Evolutionary conservation across 2,329 filamentous ascomycete genomes (phyloP).

Genomic region (Pestalotiopsis fici): DNA sequence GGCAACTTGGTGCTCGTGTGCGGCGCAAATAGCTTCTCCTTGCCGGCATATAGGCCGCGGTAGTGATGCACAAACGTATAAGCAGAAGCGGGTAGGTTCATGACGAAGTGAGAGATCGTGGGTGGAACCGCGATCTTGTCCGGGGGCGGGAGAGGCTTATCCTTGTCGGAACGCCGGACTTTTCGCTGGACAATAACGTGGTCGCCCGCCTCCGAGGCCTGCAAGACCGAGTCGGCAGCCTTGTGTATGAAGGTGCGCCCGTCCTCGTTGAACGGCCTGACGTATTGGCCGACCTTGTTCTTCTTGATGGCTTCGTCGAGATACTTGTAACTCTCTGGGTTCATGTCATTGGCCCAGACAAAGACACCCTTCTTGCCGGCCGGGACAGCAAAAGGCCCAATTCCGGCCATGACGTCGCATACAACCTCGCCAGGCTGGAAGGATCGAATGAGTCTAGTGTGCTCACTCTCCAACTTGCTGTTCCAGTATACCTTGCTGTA

Average conservation of each 20-base stretch:
- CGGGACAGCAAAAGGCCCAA: constrained; percentile 92
- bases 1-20: constrained; percentile 65
- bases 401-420: constrained; percentile 95
- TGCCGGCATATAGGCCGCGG: constrained; percentile 77
- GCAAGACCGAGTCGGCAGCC: constrained; percentile 62
- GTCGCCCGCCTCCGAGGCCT: constrained; percentile 51
- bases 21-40: constrained; percentile 65
- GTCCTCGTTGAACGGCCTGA: constrained; percentile 79
- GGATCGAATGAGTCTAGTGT: constrained; percentile 73
- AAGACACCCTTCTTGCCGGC: constrained; percentile 89
- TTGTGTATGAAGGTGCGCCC: constrained; percentile 77
- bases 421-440: constrained; percentile 88
- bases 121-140: constrained; percentile 59
- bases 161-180: constrained; percentile 30
- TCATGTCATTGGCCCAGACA: constrained; percentile 96
- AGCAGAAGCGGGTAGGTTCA: constrained; percentile 93
- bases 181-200: constrained; percentile 55
- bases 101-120: constrained; percentile 90
- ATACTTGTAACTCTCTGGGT: constrained; percentile 80
- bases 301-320: constrained; percentile 68
- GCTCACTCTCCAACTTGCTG: constrained; percentile 84
- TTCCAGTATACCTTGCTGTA: constrained; percentile 99
- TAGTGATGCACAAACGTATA: constrained; percentile 79
- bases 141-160: constrained; percentile 32
- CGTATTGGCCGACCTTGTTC: constrained; percentile 78